Evolutionary conservation across 768 basidiomycete genomes (phyloP).

Genomic region (Amanita pallidorosea): DNA sequence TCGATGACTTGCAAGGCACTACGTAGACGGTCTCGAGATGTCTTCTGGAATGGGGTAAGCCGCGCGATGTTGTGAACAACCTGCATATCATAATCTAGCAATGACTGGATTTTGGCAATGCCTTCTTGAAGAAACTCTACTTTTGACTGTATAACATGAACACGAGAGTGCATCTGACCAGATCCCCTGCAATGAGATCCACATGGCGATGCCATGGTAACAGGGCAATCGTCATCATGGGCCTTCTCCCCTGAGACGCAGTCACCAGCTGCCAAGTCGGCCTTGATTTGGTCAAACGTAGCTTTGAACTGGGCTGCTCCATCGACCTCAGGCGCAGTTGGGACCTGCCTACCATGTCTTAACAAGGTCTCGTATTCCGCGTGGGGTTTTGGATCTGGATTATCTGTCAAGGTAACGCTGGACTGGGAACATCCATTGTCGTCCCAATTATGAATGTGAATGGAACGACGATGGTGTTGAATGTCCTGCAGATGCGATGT

Average conservation of each 20-base stretch:
- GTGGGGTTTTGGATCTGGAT: not conserved
- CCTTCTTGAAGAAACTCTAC: slow-evolving; percentile 54
- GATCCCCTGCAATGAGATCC: slow-evolving; percentile 15
- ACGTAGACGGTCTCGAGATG: slow-evolving; percentile 70
- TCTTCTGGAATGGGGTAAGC: slow-evolving; percentile 79
- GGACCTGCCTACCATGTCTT: slow-evolving; percentile 25
- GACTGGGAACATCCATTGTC: slow-evolving; percentile 26
- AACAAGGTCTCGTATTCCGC: not conserved
- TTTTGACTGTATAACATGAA: slow-evolving; percentile 46
- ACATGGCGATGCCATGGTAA: slow-evolving; percentile 10
- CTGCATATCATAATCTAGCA: slow-evolving; percentile 60
- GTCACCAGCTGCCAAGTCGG: slow-evolving; percentile 56
- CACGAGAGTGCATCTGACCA: slow-evolving; percentile 36
- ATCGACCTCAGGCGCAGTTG: slow-evolving; percentile 44
- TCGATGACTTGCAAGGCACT: slow-evolving; percentile 49
- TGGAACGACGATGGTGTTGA: slow-evolving; percentile 25
- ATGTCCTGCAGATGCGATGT: slow-evolving; percentile 72
- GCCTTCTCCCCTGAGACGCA: slow-evolving; percentile 13
- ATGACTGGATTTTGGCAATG: slow-evolving; percentile 39
- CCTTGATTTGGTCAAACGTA: slow-evolving; percentile 82
- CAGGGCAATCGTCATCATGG: slow-evolving; percentile 1
- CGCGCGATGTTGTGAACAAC: slow-evolving; percentile 74
- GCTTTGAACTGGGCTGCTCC: slow-evolving; percentile 63
- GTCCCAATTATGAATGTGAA: slow-evolving; percentile 27
- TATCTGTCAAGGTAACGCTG: slow-evolving; percentile 30